Evolutionary conservation across 192 early-diverging fungal species (phyloP), one percentile per base, ranked within the genome.

Genomic region (Coemansia sp.): DNA sequence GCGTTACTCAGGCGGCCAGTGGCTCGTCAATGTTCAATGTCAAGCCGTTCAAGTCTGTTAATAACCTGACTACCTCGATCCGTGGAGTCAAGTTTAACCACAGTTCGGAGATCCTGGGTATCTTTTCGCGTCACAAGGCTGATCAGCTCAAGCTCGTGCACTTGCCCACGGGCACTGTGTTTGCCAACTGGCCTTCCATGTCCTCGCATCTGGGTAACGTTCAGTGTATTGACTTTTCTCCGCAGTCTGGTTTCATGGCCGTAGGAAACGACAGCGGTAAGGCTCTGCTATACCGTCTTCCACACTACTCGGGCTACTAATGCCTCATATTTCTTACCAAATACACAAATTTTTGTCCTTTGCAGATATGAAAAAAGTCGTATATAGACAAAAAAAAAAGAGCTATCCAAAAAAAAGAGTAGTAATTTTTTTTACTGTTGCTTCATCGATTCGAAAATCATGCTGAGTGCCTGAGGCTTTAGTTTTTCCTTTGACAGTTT

Each of bases 121-220:
- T 99, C 16, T 87, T 92, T 7, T 93, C 91, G 66, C 66, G 87
- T 60, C 76, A 75, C 40, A 93, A 92, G 65, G 88, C 91, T 72
- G 92, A 95, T 72, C 88, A 93, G 61, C 80, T 99, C 65, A 86
- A 90, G 65, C 68, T 99, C 51, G 86, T 95, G 7, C 95, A 99
- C 84, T 70, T 94, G 57, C 93, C 94, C 7, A 90, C 93, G 0
- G 77, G 87, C 34, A 87, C 88, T 16, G 94, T 97, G 44, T 96
- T 94, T 82, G 69, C 86, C 65, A 99, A 99, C 87, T 99, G 97
- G 97, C 97, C 97, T n/a, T 94, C 93, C 0, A 65, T 68, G 5
- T 76, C 77, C 12, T 96, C 96, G 18, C 93, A 94, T 16, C 84
- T 99, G 33, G 89, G 92, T 12, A 90, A 93, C 78, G 93, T 98